Evolutionary conservation across 257 asterid species (phyloP).

Genomic region (Plantago major): DNA sequence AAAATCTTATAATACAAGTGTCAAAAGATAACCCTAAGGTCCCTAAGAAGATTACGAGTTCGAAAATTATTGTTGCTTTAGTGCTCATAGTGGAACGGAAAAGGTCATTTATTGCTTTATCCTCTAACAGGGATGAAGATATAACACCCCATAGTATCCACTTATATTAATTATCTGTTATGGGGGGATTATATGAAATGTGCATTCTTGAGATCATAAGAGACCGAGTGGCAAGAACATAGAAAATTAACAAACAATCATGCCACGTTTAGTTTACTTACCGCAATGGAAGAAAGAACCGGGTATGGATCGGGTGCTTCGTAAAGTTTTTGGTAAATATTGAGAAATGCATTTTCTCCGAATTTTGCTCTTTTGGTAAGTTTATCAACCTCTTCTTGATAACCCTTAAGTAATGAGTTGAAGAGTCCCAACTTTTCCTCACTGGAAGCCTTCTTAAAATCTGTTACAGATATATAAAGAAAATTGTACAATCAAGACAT

Average conservation of each 20-base stretch:
- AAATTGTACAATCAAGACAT: conserved; percentile 1
- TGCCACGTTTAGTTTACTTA: conserved; percentile 32
- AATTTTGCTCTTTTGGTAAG: conserved; percentile 94
- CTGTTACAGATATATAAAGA: conserved; percentile 35
- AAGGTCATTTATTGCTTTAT: conserved; percentile 6
- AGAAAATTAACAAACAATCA: neutral
- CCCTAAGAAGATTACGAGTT: neutral
- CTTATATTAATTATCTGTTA: no score
- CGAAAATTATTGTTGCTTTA: conserved; percentile 3
- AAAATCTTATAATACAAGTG: no score
- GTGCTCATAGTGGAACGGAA: conserved; percentile 10
- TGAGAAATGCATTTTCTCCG: conserved; percentile 97
- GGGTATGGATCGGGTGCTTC: conserved; percentile 99
- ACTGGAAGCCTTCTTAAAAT: conserved; percentile 87
- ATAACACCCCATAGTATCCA: conserved; percentile 2
- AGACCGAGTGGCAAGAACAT: neutral
- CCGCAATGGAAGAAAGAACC: conserved; percentile 74
- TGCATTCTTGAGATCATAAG: neutral
- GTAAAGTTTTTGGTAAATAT: conserved; percentile 91
- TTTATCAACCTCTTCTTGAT: conserved; percentile 98
- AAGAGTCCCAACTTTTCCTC: conserved; percentile 82
- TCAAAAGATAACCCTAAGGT: no score
- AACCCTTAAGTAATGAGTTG: conserved; percentile 87
- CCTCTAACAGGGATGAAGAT: conserved; percentile 14
- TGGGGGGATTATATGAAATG: neutral